Evolutionary conservation across 805 yeast genomes (phyloP).

Genomic region (Starmerella kuoi): DNA sequence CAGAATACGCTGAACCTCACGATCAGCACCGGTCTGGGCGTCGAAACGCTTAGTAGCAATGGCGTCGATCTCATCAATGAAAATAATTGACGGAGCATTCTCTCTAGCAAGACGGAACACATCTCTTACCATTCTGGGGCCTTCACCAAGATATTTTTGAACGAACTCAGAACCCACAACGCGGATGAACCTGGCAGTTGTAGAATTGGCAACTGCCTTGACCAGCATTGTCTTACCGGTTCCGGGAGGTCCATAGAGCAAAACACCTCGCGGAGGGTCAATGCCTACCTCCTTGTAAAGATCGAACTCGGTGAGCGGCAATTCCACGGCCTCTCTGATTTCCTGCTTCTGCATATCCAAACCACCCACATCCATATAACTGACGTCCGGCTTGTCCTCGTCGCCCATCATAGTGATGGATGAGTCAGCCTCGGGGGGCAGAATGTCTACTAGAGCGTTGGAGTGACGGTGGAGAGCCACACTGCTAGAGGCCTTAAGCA

Average conservation of each 20-base stretch:
- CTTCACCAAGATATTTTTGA: constrained; percentile 96
- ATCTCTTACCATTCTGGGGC: constrained; percentile 99
- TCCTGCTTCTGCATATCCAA: constrained; percentile 98
- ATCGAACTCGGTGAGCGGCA: constrained; percentile 92
- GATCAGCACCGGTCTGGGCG: constrained; percentile 99
- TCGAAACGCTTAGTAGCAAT: constrained; percentile 98
- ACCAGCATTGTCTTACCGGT: constrained; percentile 99
- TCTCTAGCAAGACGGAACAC: constrained; percentile 95
- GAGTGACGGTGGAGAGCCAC: constrained; percentile 98
- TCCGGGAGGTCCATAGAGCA: constrained; percentile 98
- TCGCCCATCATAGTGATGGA: constrained; percentile 90
- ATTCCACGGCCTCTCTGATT: constrained; percentile 94
- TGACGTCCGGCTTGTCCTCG: constrained; percentile 87
- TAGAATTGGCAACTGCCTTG: constrained; percentile 94
- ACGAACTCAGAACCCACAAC: constrained; percentile 98
- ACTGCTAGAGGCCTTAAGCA: constrained; percentile 85
- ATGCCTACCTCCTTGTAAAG: constrained; percentile 94
- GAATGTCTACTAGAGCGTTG: constrained; percentile 88
- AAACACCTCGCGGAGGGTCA: constrained; percentile 97
- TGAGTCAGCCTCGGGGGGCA: constrained; percentile 98
- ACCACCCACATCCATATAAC: constrained; percentile 98
- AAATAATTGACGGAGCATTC: constrained; percentile 91
- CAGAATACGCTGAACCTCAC: constrained; percentile 96
- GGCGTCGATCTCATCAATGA: constrained; percentile 97
- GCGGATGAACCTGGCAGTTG: constrained; percentile 91